Base-by-base conservation (phyloP, 352 stramenopile species). In the Plasmopara viticola region DNA sequence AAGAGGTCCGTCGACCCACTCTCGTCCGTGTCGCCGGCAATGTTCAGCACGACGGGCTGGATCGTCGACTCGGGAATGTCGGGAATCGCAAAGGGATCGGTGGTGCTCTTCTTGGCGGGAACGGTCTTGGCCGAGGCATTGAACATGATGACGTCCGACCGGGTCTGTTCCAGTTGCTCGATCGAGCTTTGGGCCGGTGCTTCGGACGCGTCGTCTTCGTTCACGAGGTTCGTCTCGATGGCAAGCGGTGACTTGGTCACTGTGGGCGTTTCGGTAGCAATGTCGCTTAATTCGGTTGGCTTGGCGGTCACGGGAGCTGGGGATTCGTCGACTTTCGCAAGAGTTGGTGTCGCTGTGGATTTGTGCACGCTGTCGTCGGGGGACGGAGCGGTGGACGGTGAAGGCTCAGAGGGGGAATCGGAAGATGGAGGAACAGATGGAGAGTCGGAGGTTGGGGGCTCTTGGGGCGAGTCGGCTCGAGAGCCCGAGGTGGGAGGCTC, bases 61-160 rank as follows among this genome's bases (percentile, higher is more conserved):
- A 68, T 60, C 13, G 68, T 70, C 6, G 61, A 34, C 8, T 33
- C 53, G 9, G 44, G 48, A 5, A 71, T 57, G 9, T 78, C 68
- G 2, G 62, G 67, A 44, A 85, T 80, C 38, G 75, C 69, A 48
- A 85, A 85, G 9, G 74, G 74, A 51, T 85, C 70, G 13, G 66
- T 56, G 28, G 63, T 61, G 37, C 60, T 48, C n/a, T 45, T 60
- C 17, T 46, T 66, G 4, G 51, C 59, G 7, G 60, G 58, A 30
- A 60, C 70, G 7, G 69, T 46, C 29, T 52, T 70, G 5, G 64
- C 60, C 9, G 60, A 62, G 15, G 63, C 48, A 28, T 78, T 65
- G 44, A 54, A 78, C 69, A 78, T 73, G 44, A 78, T 70, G n/a
- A 78, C 69, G 53, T 78, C 69, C 15, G 64, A 68, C 34, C 71